Base-by-base conservation (phyloP, 2,329 filamentous ascomycete genomes). In the Phialophora expanda region DNA sequence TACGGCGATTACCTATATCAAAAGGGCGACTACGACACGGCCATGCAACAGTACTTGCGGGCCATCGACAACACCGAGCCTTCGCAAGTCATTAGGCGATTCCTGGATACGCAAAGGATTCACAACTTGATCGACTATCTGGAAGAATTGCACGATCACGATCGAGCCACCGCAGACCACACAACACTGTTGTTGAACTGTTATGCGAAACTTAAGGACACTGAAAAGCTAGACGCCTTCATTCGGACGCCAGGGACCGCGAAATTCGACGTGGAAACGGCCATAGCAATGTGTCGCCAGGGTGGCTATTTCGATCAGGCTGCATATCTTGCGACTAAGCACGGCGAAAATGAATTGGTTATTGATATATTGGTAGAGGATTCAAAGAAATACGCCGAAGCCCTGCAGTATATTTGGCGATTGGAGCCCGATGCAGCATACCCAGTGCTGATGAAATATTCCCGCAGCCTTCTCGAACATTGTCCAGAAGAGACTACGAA, bases 31-130 rank as follows among this genome's bases (percentile, higher is more conserved):
- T 99, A 94, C 74, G 95, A 99, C 75, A 95, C 91, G 6, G 93
- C 96, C n/a, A 99, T 99, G 96, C 90, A 96, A 73, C 95, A 98
- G 77, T 99, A 99, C 75, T 88, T 99, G 68, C 90, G 92, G 72
- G 94, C 96, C 0, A 97, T 99, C 66, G 93, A 97, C 75, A 95
- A 92, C 66, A 98, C 94, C 0, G 94, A 98, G 74, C 94, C 94
- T 6, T 97, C 94, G 1, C 94, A 97, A 75, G 92, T 98, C 55
- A 97, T 98, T 74, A 87, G 94, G 73, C 97, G 97, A 87, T 99
- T 96, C 74, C 84, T 99, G 44, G 95, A 99, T 75, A 98, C 95
- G 0, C 95, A 99, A 84, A 87, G 93, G 68, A 97, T 99, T 78
- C 93, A 97, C 73, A 99, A 98, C 75, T 83, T 99, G 30, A 98